Conservation (phyloP, 495 filamentous ascomycete genomes). For the Talaromyces adpressus region DNA sequence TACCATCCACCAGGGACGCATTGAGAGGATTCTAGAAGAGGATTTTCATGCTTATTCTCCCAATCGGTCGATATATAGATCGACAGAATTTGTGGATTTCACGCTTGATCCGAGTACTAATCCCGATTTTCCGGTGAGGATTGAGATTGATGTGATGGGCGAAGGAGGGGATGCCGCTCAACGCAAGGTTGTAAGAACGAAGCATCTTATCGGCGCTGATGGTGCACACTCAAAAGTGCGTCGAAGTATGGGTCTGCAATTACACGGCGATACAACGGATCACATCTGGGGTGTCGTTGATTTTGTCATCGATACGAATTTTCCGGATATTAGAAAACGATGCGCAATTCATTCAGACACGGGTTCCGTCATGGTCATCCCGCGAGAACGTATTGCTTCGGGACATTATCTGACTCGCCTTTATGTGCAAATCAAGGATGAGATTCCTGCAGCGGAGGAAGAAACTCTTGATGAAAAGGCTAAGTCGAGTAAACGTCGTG, state of each 20-base stretch:
- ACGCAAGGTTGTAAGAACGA: slow-evolving; percentile 41
- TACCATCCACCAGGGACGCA: slow-evolving; percentile 55
- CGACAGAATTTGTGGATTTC: neutral
- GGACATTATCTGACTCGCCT: slow-evolving; percentile 58
- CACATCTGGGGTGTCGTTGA: slow-evolving; percentile 63
- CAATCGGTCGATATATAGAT: slow-evolving; percentile 35
- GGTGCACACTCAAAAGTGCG: slow-evolving; percentile 58
- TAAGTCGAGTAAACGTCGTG: slow-evolving; percentile 23
- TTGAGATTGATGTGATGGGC: neutral
- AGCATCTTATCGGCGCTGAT: slow-evolving; percentile 64
- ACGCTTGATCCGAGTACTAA: neutral
- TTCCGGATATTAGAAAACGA: slow-evolving; percentile 61
- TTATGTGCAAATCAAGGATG: slow-evolving; percentile 50
- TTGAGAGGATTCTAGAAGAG: slow-evolving; percentile 55
- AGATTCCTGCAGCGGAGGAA: slow-evolving; percentile 8
- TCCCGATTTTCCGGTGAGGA: neutral
- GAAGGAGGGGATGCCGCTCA: slow-evolving; percentile 8
- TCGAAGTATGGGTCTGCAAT: slow-evolving; percentile 47
- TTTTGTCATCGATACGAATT: slow-evolving; percentile 59
- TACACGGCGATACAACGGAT: slow-evolving; percentile 58
- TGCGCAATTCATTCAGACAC: slow-evolving; percentile 62
- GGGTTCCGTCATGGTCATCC: slow-evolving; percentile 66
- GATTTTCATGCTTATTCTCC: slow-evolving; percentile 42
- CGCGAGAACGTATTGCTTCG: slow-evolving; percentile 49
- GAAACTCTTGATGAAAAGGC: slow-evolving; percentile 19